Conservation (phyloP, 129 eudicot species). For the Saposhnikovia divaricata region DNA sequence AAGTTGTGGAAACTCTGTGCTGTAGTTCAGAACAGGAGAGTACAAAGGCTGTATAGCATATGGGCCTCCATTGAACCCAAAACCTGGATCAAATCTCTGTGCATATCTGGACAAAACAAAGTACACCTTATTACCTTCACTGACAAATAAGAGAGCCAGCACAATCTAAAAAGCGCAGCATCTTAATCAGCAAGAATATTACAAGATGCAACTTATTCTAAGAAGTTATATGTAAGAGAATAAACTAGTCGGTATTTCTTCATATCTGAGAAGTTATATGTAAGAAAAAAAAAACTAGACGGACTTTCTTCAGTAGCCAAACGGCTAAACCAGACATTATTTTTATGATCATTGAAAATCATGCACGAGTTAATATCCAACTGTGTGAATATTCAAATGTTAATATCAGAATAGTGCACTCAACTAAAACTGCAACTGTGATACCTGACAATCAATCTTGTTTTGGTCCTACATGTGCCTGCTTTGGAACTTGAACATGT, state of each 20-base stretch:
- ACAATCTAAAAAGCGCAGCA: not conserved
- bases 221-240: not conserved
- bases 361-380: not conserved
- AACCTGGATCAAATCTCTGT: conserved; percentile 96
- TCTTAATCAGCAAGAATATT: not conserved
- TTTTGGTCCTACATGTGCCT: not conserved
- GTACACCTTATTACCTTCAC: not conserved
- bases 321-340: not conserved
- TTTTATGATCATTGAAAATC: not conserved
- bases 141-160: not conserved
- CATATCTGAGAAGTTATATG: not conserved
- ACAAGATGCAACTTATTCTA: not conserved
- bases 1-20: conserved; percentile 95
- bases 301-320: not conserved
- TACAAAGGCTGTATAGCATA: conserved; percentile 85
- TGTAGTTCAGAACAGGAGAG: conserved; percentile 74
- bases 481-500: not conserved
- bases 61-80: conserved; percentile 74
- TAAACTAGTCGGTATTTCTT: not conserved
- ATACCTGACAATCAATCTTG: not conserved
- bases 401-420: not conserved
- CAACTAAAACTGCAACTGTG: not conserved
- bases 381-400: not conserved
- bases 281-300: not conserved
- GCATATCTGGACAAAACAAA: conserved; percentile 43